Percentiles rank a stretch among this genome's conserved stretches.
These are phyloP conservation scores for Taphrina sp. DNA, from an alignment of 1,139 yeast species.

Conservation along the genomic window DNA sequence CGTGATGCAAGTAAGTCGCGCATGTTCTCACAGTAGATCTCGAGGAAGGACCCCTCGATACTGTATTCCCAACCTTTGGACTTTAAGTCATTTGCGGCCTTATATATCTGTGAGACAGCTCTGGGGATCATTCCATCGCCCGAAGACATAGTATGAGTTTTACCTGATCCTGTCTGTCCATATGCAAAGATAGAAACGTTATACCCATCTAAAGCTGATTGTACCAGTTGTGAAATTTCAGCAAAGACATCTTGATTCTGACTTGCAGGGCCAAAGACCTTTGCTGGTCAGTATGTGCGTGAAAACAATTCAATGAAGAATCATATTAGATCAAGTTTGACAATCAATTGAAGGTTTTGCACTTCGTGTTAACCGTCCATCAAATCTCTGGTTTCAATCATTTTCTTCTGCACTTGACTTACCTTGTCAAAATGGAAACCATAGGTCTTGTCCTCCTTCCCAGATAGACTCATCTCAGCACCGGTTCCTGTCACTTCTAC, in stretches of 20 bases:
- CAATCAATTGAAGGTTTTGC: slow-evolving; percentile 17
- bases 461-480: slow-evolving; percentile 40
- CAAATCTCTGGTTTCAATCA: slow-evolving; percentile 13
- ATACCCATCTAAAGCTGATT: slow-evolving; percentile 84
- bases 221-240: slow-evolving; percentile 83
- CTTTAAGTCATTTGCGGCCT: slow-evolving; percentile 53
- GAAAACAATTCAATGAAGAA: too few species aligned
- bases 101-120: slow-evolving; percentile 70
- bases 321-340: slow-evolving; percentile 32
- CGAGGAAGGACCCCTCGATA: slow-evolving; percentile 75
- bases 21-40: slow-evolving; percentile 81
- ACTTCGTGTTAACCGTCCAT: slow-evolving; percentile 9
- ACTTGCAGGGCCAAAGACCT: slow-evolving; percentile 59
- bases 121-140: slow-evolving; percentile 78
- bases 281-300: too few species aligned
- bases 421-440: slow-evolving; percentile 63
- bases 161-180: slow-evolving; percentile 98
- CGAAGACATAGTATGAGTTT: slow-evolving; percentile 85
- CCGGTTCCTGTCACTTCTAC: slow-evolving; percentile 40
- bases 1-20: slow-evolving; percentile 59
- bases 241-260: slow-evolving; percentile 67
- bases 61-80: slow-evolving; percentile 65
- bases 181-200: slow-evolving; percentile 87
- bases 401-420: slow-evolving; percentile 16
- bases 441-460: slow-evolving; percentile 43